These are phyloP conservation scores for Clarireedia sp. DNA, from an alignment of 2,329 filamentous ascomycete species.

Conservation along the genomic window DNA sequence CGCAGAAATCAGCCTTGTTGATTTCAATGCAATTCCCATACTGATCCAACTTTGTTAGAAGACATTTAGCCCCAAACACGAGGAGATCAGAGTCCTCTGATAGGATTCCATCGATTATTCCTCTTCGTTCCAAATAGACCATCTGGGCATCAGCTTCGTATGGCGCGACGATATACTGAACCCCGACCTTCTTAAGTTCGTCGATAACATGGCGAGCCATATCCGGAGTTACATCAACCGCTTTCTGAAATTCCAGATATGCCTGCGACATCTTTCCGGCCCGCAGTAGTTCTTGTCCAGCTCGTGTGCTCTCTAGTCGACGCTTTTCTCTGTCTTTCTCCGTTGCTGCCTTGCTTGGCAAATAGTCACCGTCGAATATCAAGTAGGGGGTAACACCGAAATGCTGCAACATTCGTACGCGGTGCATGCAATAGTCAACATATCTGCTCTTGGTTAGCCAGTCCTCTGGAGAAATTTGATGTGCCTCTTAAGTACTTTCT, in stretches of 20 bases:
- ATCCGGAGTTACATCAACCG: slow-evolving; percentile 88
- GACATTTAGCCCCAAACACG: slow-evolving; percentile 84
- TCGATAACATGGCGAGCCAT: slow-evolving; percentile 93
- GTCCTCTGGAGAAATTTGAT: neutral
- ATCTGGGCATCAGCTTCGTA: slow-evolving; percentile 98
- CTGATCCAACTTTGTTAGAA: slow-evolving; percentile 90
- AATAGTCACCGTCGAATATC: slow-evolving; percentile 90
- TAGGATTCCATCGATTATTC: slow-evolving; percentile 77
- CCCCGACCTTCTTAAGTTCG: slow-evolving; percentile 69
- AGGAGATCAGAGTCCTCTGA: slow-evolving; percentile 95
- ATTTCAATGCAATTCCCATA: slow-evolving; percentile 91
- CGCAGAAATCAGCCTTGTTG: slow-evolving; percentile 78
- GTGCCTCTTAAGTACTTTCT: slow-evolving; percentile 52
- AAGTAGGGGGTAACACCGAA: slow-evolving; percentile 92
- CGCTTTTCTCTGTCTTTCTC: slow-evolving; percentile 69
- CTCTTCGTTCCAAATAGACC: slow-evolving; percentile 82
- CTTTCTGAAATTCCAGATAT: slow-evolving; percentile 82
- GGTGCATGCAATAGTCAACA: slow-evolving; percentile 81
- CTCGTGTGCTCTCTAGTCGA: slow-evolving; percentile 66
- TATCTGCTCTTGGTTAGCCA: slow-evolving; percentile 46
- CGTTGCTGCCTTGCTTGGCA: slow-evolving; percentile 87
- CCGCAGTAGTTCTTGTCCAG: slow-evolving; percentile 70
- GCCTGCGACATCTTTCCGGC: slow-evolving; percentile 77
- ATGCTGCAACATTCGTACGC: slow-evolving; percentile 87
- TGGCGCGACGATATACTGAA: slow-evolving; percentile 88